Conservation (phyloP, 805 yeast genomes). For the Metschnikowia reukaufii region DNA sequence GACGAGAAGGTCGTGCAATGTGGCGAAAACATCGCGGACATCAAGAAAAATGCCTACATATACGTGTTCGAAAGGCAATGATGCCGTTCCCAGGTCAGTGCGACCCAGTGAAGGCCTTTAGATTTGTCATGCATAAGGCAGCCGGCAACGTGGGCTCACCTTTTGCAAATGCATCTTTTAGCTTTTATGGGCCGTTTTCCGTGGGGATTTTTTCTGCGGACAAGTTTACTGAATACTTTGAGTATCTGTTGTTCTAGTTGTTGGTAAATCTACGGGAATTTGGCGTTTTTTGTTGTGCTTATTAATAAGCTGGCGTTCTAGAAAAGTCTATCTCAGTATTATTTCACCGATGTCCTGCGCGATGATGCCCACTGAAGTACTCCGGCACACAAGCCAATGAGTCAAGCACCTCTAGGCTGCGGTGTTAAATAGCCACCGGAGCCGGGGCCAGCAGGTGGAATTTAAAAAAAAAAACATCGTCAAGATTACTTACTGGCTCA, state of each 20-base stretch:
- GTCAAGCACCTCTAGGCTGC: neutral
- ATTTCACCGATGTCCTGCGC: neutral
- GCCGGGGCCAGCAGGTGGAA: neutral
- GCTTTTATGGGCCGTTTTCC: no score
- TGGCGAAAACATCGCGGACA: conserved; percentile 43
- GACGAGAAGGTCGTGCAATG: conserved; percentile 82
- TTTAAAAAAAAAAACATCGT: neutral
- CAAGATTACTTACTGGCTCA: conserved; percentile 9
- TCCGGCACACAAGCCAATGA: neutral
- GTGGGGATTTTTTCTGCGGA: no score
- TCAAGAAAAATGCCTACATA: conserved; percentile 48
- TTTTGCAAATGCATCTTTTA: no score
- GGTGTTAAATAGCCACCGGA: conserved; percentile 6
- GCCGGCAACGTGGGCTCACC: no score
- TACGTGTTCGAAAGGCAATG: conserved; percentile 37
- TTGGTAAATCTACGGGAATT: no score
- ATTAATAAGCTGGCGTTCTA: conserved; percentile 6
- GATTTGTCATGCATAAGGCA: conserved; percentile 8
- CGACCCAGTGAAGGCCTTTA: conserved; percentile 1
- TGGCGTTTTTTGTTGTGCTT: neutral
- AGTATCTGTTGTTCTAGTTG: no score
- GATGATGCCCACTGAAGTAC: neutral
- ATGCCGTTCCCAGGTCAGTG: neutral
- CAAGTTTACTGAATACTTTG: no score
- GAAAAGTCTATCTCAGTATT: neutral